phyloP scores from a whole-genome alignment of 371 early-diverging fungal species.

The Synchytrium microbalum region DNA sequence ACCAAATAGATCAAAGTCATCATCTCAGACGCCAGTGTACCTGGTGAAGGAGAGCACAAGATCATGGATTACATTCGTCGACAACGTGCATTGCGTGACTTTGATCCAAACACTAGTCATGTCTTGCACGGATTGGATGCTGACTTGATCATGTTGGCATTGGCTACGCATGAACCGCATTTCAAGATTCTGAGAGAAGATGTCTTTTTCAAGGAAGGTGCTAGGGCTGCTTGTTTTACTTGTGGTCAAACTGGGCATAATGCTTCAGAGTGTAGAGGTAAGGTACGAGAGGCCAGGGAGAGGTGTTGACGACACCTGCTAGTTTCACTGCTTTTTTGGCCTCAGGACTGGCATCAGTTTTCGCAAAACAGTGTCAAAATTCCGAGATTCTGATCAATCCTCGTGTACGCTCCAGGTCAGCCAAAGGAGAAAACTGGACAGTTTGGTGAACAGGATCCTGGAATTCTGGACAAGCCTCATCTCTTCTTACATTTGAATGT shows the following conservation, averaged over 20 bases:
- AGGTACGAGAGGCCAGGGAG: constrained; percentile 5
- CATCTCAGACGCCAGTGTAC: constrained; percentile 90
- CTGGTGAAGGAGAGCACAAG: constrained; percentile 99
- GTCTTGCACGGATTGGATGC: constrained; percentile 98
- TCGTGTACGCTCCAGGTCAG: constrained; percentile 26
- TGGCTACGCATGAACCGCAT: constrained; percentile 97
- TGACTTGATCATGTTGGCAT: constrained; percentile 98
- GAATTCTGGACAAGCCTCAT: constrained; percentile 61
- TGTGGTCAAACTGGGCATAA: constrained; percentile 82
- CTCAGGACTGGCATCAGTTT: too few species aligned
- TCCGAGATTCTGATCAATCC: background rate
- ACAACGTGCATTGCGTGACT: constrained; percentile 64
- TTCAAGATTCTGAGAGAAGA: constrained; percentile 97
- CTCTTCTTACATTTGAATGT: constrained; percentile 81
- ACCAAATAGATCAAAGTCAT: constrained; percentile 70
- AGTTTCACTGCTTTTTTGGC: too few species aligned
- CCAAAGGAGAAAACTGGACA: constrained; percentile 53
- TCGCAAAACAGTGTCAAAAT: too few species aligned
- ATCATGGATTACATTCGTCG: constrained; percentile 97
- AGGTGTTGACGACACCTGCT: constrained; percentile 2
- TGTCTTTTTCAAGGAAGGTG: constrained; percentile 62
- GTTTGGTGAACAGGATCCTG: constrained; percentile 46
- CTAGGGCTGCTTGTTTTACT: constrained; percentile 59
- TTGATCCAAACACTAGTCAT: constrained; percentile 86
- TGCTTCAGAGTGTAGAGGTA: constrained; percentile 68